Evolutionary conservation across 148 eudicot species (phyloP).

Genomic region (Mesembryanthemum crystallinum): DNA sequence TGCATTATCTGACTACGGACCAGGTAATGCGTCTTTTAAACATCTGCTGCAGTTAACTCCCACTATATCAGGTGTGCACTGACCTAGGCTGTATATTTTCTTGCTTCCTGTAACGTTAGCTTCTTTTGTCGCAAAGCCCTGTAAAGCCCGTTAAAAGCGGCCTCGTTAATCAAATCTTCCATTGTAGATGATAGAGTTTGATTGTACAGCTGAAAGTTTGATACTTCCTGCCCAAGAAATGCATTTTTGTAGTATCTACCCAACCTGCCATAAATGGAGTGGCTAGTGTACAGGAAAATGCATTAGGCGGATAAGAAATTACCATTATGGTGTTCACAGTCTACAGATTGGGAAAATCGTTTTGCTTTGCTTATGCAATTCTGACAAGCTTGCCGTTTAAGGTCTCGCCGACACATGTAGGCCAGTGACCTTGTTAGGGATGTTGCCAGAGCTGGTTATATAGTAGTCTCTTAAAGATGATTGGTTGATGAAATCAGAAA

Average conservation of each 20-base stretch:
- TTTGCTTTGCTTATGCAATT: constrained; percentile 3
- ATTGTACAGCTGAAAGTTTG: background rate
- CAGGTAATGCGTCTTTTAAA: background rate
- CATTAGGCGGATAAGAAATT: background rate
- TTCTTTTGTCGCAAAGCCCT: constrained; percentile 18
- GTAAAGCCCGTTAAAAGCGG: constrained; percentile 1
- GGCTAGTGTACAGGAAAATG: background rate
- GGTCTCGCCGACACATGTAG: constrained; percentile 20
- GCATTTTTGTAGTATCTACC: background rate
- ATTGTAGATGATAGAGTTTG: background rate
- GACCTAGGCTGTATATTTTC: constrained; percentile 13
- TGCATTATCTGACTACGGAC: background rate
- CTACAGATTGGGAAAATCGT: background rate
- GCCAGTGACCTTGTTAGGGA: constrained; percentile 12
- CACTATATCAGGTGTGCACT: constrained; percentile 23
- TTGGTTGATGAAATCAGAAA: background rate
- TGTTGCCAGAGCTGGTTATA: background rate
- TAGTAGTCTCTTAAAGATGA: background rate
- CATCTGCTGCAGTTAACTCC: constrained; percentile 18
- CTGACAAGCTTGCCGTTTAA: background rate
- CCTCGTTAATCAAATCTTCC: constrained; percentile 14
- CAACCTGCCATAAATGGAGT: constrained; percentile 12
- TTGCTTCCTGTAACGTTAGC: background rate
- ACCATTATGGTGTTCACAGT: background rate
- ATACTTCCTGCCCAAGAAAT: background rate